A percentile compares a stretch with the other conserved stretches of the same genome.
These are phyloP conservation scores for Xylaria sp. DNA, from an alignment of 2,329 filamentous ascomycete species.

Conservation along the genomic window DNA sequence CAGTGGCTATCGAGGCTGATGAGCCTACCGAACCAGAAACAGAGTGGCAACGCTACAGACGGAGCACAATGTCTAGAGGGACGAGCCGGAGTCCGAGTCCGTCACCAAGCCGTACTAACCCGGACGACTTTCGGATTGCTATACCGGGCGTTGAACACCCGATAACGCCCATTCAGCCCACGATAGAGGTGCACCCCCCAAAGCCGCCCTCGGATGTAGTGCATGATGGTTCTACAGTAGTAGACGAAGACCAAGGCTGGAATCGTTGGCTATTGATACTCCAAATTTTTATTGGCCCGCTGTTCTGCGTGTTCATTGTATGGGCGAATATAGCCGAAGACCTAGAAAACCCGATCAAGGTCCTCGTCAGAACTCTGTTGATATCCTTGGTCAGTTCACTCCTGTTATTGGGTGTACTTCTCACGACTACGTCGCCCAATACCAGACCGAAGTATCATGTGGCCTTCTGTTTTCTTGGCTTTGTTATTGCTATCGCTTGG, in stretches of 20 bases:
- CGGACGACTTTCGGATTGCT: constrained; percentile 30
- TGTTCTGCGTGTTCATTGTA: constrained; percentile 79
- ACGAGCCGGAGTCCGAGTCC: constrained; percentile 38
- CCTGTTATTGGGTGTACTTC: constrained; percentile 67
- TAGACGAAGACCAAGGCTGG: constrained; percentile 66
- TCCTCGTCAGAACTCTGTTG: constrained; percentile 63
- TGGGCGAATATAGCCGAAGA: constrained; percentile 73
- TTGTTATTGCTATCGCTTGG: constrained; percentile 91
- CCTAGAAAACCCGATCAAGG: constrained; percentile 54
- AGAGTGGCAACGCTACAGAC: constrained; percentile 65
- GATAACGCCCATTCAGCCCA: constrained; percentile 13
- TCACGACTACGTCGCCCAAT: constrained; percentile 71
- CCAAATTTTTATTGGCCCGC: constrained; percentile 84
- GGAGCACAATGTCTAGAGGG: constrained; percentile 49
- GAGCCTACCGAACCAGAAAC: constrained; percentile 50
- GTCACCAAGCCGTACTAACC: constrained; percentile 42
- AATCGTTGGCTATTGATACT: constrained; percentile 88
- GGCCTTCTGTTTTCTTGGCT: constrained; percentile 85
- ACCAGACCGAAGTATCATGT: constrained; percentile 75
- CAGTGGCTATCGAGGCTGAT: constrained; percentile 45
- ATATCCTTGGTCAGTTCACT: constrained; percentile 73
- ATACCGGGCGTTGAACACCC: constrained; percentile 18
- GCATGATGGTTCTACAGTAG: constrained; percentile 37
- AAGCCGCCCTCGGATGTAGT: constrained; percentile 36
- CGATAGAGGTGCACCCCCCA: constrained; percentile 28